phyloP scores from a whole-genome alignment of 2,329 filamentous ascomycete species.

The Alternaria sp. region DNA sequence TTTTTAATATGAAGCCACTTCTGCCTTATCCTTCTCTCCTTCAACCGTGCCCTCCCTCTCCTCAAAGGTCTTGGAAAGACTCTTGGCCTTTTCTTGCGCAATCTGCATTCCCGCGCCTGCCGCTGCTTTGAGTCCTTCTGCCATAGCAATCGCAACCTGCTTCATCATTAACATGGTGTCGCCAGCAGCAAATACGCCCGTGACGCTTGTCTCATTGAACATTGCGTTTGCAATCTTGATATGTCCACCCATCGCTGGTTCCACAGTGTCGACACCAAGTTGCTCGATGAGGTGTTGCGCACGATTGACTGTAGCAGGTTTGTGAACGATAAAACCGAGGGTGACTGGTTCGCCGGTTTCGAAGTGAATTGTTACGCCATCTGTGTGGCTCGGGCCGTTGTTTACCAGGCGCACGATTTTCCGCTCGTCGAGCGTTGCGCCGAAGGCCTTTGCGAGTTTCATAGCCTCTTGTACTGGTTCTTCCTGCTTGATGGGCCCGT shows the following conservation, averaged over 20 bases:
- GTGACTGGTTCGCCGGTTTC: conserved; percentile 34
- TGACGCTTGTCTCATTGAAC: conserved; percentile 60
- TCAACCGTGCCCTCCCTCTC: background rate
- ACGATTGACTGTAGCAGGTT: conserved; percentile 39
- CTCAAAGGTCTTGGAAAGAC: conserved; percentile 23
- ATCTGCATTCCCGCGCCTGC: conserved; percentile 37
- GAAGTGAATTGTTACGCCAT: conserved; percentile 43
- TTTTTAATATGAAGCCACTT: background rate
- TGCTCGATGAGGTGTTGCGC: conserved; percentile 43
- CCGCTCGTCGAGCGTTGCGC: conserved; percentile 37
- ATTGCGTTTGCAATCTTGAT: conserved; percentile 52
- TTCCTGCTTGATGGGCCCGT: conserved; percentile 25
- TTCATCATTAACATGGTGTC: conserved; percentile 53
- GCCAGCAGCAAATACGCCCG: conserved; percentile 63
- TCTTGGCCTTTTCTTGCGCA: conserved; percentile 27
- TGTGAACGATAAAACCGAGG: conserved; percentile 39
- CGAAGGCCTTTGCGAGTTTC: conserved; percentile 27
- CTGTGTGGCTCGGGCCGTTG: conserved; percentile 33
- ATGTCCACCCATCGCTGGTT: conserved; percentile 53
- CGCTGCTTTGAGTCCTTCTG: conserved; percentile 40
- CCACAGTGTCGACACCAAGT: conserved; percentile 49
- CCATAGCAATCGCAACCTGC: conserved; percentile 42
- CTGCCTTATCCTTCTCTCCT: conserved; percentile 6
- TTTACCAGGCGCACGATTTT: conserved; percentile 36
- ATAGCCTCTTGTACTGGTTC: conserved; percentile 30